Percentiles rank a stretch among this genome's conserved stretches.
Evolutionary conservation across 1,284 basidiomycete genomes (phyloP).

Genomic region (Veloporphyrellus conicus): DNA sequence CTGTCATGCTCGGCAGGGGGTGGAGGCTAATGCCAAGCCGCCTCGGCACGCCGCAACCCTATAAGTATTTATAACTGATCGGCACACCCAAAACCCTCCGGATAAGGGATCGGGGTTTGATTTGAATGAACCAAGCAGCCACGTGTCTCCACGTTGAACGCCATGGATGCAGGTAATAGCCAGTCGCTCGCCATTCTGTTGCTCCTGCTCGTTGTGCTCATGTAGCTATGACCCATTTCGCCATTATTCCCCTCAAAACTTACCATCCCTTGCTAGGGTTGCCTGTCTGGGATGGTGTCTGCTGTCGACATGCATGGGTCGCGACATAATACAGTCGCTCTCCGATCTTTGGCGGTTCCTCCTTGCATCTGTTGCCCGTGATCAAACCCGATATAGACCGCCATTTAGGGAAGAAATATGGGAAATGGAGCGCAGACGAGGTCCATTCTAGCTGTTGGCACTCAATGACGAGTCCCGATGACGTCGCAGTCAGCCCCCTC

Average conservation of each 20-base stretch:
- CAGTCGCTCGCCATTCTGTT: constrained; percentile 27
- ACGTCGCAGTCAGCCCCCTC: constrained; percentile 10
- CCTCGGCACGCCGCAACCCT: no score
- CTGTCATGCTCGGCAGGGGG: no score
- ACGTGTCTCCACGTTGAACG: background rate
- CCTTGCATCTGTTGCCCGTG: constrained; percentile 10
- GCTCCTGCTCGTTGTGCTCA: constrained; percentile 39
- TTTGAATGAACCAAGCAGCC: background rate
- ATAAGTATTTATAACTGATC: no score
- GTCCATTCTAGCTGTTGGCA: constrained; percentile 19
- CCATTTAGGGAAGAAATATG: constrained; percentile 46
- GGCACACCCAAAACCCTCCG: no score
- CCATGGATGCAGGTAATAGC: constrained; percentile 9
- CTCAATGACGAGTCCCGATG: constrained; percentile 16
- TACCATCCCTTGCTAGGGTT: constrained; percentile 36
- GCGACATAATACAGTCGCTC: constrained; percentile 41
- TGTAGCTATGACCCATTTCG: constrained; percentile 35
- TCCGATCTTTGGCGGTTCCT: constrained; percentile 44
- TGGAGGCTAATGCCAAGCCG: no score
- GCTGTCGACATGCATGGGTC: constrained; percentile 61
- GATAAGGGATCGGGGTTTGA: background rate
- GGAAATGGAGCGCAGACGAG: constrained; percentile 56
- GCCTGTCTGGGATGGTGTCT: constrained; percentile 58
- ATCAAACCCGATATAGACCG: constrained; percentile 10
- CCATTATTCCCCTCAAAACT: background rate